phyloP scores from a whole-genome alignment of 192 early-diverging fungal species.

The Physocladia obscura region DNA sequence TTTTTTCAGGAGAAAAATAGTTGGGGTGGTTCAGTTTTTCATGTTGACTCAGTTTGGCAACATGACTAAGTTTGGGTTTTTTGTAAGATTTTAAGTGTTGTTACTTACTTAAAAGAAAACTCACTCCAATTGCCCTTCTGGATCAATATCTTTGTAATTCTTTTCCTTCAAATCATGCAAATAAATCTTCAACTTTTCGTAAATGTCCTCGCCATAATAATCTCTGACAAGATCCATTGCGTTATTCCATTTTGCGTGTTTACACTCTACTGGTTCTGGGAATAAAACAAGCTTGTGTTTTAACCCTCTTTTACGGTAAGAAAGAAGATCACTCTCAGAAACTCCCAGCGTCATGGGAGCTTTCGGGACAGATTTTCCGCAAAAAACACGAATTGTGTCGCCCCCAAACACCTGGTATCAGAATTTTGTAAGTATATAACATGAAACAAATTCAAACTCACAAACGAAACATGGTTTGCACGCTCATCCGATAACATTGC shows the following conservation, averaged over 20 bases:
- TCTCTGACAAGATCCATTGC: neutral
- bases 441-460: neutral
- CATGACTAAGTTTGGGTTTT: too few species aligned
- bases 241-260: slow-evolving; percentile 3
- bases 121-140: neutral
- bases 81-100: neutral
- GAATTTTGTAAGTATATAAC: neutral
- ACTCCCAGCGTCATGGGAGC: neutral
- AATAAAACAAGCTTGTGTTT: slow-evolving; percentile 6
- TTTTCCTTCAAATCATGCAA: neutral
- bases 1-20: slow-evolving; percentile 7
- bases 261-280: neutral
- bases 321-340: neutral
- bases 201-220: neutral
- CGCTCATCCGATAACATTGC: neutral
- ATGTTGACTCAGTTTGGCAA: neutral
- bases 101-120: neutral
- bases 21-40: slow-evolving; percentile 7
- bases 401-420: slow-evolving; percentile 6
- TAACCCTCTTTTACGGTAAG: neutral
- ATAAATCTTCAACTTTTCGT: neutral
- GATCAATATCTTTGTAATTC: slow-evolving; percentile 1
- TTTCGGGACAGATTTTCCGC: neutral
- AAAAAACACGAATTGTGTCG: slow-evolving; percentile 7
- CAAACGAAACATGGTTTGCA: neutral